Base-by-base conservation (phyloP, 257 asterid genomes). In the Solanum arcanum region DNA sequence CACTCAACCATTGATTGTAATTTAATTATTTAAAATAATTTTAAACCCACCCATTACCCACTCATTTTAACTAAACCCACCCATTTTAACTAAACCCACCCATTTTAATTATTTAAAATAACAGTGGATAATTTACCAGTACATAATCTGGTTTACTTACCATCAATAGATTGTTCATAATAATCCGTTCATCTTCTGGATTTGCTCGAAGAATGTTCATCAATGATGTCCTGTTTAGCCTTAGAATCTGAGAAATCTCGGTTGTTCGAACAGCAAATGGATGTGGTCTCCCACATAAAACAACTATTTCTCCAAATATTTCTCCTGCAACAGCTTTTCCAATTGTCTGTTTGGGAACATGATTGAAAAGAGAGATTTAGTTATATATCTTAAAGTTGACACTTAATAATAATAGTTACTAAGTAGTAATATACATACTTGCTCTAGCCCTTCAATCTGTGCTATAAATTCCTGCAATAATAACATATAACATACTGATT, bases 311-410 rank as follows among this genome's bases (percentile, higher is more conserved):
- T 25, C 87, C 87, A 70, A 62, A 84, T 12, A 87, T 16, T 42
- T 87, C 89, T 12, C 89, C 89, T 21, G 86, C 82, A 62, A 29
- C 75, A 5, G 89, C 89, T 82, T 87, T 76, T 27, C 89, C 89
- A 15, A 87, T 62, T 42, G 16, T 39, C 89, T 87, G 89, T 49
- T 49, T 31, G 29, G 18, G 18, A 31, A 29, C n/a, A 77, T n/a
- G 39, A 77, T 42, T 44, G 15, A 77, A 31, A 37, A 80, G n/a
- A 85, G 46, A 29, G 25, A 49, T 6, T 56, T 18, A 29, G 85
- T 81, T 81, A 49, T 81, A 49, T 5, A 86, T 78, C 42, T 42
- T 78, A 29, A 78, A 78, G 18, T 46, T 27, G 84, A 46, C 66
- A 5, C 66, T 46, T 78, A 46, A 13, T 73, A 37, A 8, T 27